Percentiles rank a stretch among this genome's conserved stretches.
phyloP scores from a whole-genome alignment of 176 grass and related monocot species.

The Melocanna baccifera region DNA sequence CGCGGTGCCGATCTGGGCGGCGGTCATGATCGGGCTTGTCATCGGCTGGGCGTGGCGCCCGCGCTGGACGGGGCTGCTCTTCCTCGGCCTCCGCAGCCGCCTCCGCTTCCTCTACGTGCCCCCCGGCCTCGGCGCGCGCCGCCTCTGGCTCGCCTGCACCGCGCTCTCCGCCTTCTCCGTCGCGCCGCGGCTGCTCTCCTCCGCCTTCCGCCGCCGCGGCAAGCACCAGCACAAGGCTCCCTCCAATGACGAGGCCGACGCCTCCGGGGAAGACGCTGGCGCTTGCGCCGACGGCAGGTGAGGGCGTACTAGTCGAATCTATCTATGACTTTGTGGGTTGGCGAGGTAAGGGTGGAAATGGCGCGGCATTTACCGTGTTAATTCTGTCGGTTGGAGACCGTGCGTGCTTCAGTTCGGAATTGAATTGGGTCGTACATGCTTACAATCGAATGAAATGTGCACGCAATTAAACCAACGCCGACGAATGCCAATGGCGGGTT shows the following conservation, averaged over 20 bases:
- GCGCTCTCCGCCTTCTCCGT: conserved; percentile 92
- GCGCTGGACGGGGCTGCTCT: conserved; percentile 88
- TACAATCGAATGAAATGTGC: neutral
- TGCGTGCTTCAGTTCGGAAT: neutral
- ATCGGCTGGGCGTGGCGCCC: conserved; percentile 95
- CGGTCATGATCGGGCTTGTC: conserved; percentile 88
- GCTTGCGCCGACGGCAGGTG: conserved; percentile 31
- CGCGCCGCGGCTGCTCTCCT: conserved; percentile 54
- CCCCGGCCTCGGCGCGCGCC: conserved; percentile 66
- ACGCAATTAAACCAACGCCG: neutral
- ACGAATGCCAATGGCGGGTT: neutral
- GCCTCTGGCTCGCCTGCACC: conserved; percentile 97
- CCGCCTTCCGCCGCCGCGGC: conserved; percentile 32
- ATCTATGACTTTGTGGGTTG: neutral
- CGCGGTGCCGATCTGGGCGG: conserved; percentile 96
- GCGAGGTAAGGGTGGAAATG: conserved; percentile 7
- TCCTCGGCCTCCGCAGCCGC: conserved; percentile 72
- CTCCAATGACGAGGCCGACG: neutral
- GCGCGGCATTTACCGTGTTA: neutral
- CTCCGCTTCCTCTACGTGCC: conserved; percentile 70
- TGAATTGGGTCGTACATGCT: neutral
- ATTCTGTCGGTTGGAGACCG: neutral
- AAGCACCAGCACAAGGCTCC: conserved; percentile 29
- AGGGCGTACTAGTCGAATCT: neutral
- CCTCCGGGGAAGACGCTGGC: neutral